Conservation (phyloP, 768 basidiomycete species). For the Tubosaeta brunneosetosa region DNA sequence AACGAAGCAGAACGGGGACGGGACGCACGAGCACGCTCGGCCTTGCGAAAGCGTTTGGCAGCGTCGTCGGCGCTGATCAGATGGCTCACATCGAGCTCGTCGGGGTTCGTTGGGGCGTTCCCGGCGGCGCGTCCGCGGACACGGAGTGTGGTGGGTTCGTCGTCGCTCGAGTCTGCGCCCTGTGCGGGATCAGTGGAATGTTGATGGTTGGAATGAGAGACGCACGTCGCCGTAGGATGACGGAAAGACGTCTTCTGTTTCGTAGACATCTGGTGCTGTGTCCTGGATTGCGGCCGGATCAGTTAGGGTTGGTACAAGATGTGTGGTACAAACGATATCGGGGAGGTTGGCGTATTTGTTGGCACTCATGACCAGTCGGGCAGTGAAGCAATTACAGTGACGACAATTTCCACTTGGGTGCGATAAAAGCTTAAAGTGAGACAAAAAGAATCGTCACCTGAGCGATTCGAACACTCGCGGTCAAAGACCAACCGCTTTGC, state of each 20-base stretch:
- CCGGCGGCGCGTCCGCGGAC: conserved; percentile 27
- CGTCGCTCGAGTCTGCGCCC: conserved; percentile 64
- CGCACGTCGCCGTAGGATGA: conserved; percentile 49
- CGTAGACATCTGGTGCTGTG: conserved; percentile 87
- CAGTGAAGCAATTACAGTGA: background rate
- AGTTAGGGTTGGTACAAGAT: background rate
- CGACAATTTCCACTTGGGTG: background rate
- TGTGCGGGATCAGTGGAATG: conserved; percentile 24
- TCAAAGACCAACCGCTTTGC: conserved; percentile 55
- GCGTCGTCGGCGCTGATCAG: conserved; percentile 66
- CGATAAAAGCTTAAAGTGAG: background rate
- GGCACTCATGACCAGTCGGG: conserved; percentile 42
- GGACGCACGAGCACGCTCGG: conserved; percentile 56
- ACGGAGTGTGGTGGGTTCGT: conserved; percentile 47
- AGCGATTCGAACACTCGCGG: conserved; percentile 61
- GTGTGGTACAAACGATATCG: conserved; percentile 67
- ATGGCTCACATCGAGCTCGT: conserved; percentile 67
- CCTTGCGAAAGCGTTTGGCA: conserved; percentile 62
- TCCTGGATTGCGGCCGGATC: conserved; percentile 47
- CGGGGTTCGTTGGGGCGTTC: conserved; percentile 39
- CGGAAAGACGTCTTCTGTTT: conserved; percentile 77
- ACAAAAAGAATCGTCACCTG: conserved; percentile 48
- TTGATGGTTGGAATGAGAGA: conserved; percentile 2
- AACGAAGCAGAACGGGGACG: background rate
- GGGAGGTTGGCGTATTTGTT: conserved; percentile 86